Evolutionary conservation across 768 basidiomycete species (phyloP), one percentile per base, ranked within the genome.

Genomic region (Mycena galopus): DNA sequence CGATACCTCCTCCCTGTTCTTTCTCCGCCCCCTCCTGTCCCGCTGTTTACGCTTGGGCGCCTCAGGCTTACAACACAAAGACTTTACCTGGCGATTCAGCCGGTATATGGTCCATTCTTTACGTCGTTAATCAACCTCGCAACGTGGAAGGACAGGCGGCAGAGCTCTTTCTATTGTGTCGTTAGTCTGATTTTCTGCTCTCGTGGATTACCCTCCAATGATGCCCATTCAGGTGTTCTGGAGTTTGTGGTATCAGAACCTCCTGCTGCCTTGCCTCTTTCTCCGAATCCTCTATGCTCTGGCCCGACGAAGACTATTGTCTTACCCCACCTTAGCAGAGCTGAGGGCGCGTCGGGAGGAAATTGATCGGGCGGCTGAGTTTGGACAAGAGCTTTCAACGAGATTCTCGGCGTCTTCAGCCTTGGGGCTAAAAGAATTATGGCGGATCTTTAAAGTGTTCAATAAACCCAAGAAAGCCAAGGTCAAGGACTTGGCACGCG

Each of bases 161-260:
- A 75, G 44, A 93, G 92, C 71, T 74, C 84, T 16, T 62, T 79
- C 12, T 86, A 86, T 67, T 93, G 92, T 72, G 64, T 76, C 35
- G 92, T 85, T 35, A 25, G 32, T 42, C 23, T 27, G 27, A 51
- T 14, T 10, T 44, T 19, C 51, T 19, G 42, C 12, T 53, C 21
- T 12, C 70, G 35, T 39, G 21, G 58, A 39, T 42, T 61, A n/a
- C 42, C 47, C 1, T 23, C 17, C 23, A 42, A 64, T 51, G 17
- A 19, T 59, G 11, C 5, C 4, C 29, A 11, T 29, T 42, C 71
- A 92, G 92, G 67, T 84, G 1, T 93, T 87, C 73, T 93, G 92
- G 92, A 78, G 85, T 39, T 75, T 92, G 19, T 93, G 92, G 92
- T 88, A 88, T 78, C 76, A 88, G 62, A 84, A 92, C 75, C 76